Base-by-base conservation (phyloP, 1,139 yeast genomes). In the Yueomyces sp. region DNA sequence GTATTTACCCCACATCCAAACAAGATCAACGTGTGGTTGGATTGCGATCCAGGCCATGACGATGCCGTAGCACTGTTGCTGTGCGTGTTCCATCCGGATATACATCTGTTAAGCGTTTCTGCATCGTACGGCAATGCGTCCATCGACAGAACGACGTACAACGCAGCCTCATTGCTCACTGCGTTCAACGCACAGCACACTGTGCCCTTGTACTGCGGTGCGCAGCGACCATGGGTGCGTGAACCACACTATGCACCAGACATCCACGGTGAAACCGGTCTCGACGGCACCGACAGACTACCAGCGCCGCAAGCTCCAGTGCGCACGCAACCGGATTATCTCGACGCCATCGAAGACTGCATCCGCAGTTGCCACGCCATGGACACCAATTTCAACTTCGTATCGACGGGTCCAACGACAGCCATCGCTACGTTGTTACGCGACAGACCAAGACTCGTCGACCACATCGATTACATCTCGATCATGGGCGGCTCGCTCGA, bases 1-100 rank as follows among this genome's bases (percentile, higher is more conserved):
- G 9, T 6, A 6, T 29, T 8, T 29, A 29, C 9, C 31, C 9
- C 31, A 6, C 6, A 8, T 29, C 6, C 31, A 6, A 8, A 29
- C 9, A 29, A 33, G n/a, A 66, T 80, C 26, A 89, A 89, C 1
- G 54, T 84, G 4, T 83, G 96, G 95, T 60, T 86, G n/a, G 96
- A 86, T 63, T 86, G 95, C 57, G 96, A 86, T 57, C 94, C 95
- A 0, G 95, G 95, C 2, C 91, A 83, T 54, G 96, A 86, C 57
- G 96, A 86, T 55, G 83, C 86, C 2, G 73, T 84, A 42, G 95
- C 94, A 7, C 68, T 86, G 5, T 64, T 83, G 25, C 53, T 86
- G 36, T 75, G 84, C 0, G 65, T 76, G 4, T 76, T 72, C 56
- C 72, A 76, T 48, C 83, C 83, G 0, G 63, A 69, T 36, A 75